Evolutionary conservation across 2,329 filamentous ascomycete genomes (phyloP).

Genomic region (Chrysoporthe cubensis): DNA sequence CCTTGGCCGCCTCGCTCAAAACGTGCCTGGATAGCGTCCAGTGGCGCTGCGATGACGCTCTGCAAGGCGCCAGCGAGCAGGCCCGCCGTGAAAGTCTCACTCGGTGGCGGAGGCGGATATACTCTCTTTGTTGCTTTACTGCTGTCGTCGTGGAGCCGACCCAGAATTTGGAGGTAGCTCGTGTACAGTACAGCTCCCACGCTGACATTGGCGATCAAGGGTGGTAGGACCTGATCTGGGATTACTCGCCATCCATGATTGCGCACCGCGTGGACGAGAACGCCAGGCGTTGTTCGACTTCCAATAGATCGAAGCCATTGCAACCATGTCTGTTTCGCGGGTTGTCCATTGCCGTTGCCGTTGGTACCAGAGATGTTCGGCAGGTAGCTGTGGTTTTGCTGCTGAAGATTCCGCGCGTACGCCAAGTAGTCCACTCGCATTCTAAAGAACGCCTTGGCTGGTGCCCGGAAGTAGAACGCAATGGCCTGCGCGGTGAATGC

Average conservation of each 20-base stretch:
- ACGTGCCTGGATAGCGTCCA: constrained; percentile 75
- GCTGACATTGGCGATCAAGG: constrained; percentile 73
- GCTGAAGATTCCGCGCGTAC: constrained; percentile 58
- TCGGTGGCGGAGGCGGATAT: constrained; percentile 69
- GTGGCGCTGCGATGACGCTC: constrained; percentile 71
- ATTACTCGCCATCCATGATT: constrained; percentile 76
- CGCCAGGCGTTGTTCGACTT: constrained; percentile 66
- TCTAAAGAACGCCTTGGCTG: constrained; percentile 90
- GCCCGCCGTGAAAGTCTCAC: constrained; percentile 70
- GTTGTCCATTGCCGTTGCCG: constrained; percentile 17
- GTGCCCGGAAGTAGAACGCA: constrained; percentile 89
- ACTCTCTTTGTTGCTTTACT: constrained; percentile 59
- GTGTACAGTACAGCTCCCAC: constrained; percentile 78
- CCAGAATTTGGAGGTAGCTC: constrained; percentile 73
- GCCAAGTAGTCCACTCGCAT: constrained; percentile 83
- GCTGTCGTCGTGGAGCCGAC: constrained; percentile 67
- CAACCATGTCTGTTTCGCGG: constrained; percentile 38
- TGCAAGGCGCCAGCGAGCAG: constrained; percentile 71
- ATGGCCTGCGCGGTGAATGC: constrained; percentile 82
- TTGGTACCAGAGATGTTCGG: constrained; percentile 27
- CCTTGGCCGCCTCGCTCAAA: constrained; percentile 54
- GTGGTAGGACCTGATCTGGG: constrained; percentile 76
- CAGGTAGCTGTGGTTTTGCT: constrained; percentile 38
- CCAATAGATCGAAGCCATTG: constrained; percentile 49
- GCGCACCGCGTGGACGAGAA: constrained; percentile 68